Evolutionary conservation across 73 alveolate genomes (phyloP).

Genomic region (Symbiodinium pilosum): DNA sequence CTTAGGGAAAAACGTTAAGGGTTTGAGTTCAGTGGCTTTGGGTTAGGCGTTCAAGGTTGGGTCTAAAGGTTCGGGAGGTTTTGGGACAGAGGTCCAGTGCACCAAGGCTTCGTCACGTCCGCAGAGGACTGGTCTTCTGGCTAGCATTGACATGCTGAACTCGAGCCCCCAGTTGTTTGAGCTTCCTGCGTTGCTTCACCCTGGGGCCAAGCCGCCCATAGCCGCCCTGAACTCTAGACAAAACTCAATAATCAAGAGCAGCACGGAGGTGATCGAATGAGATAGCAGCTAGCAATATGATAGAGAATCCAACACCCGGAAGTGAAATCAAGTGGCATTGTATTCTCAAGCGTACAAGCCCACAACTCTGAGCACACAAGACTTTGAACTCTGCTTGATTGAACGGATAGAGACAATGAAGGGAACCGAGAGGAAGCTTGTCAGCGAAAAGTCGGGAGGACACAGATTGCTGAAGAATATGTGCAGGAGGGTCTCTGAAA

Average conservation of each 20-base stretch:
- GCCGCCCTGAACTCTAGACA: background rate
- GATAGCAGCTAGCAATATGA: background rate
- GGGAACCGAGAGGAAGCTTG: background rate
- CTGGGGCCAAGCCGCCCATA: too few relatives aligned
- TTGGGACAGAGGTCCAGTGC: too few relatives aligned
- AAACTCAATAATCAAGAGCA: too few relatives aligned
- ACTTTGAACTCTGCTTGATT: background rate
- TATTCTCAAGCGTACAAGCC: background rate
- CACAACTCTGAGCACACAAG: background rate
- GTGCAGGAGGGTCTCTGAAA: constrained; percentile 89
- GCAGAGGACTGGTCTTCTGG: background rate
- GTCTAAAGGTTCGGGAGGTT: too few relatives aligned
- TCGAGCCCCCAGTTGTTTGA: too few relatives aligned
- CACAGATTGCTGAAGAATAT: background rate
- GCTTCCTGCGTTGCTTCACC: too few relatives aligned
- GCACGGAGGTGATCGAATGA: background rate
- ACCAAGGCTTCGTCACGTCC: background rate
- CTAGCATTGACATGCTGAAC: background rate
- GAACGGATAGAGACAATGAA: background rate
- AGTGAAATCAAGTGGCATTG: too few relatives aligned
- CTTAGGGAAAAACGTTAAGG: too few relatives aligned
- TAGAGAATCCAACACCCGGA: background rate
- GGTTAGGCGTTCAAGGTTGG: too few relatives aligned
- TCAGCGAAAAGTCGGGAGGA: background rate
- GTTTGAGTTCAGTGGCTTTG: too few relatives aligned